These are phyloP conservation scores for Claviceps capensis DNA, from an alignment of 2,329 filamentous ascomycete genomes.

Conservation along the genomic window DNA sequence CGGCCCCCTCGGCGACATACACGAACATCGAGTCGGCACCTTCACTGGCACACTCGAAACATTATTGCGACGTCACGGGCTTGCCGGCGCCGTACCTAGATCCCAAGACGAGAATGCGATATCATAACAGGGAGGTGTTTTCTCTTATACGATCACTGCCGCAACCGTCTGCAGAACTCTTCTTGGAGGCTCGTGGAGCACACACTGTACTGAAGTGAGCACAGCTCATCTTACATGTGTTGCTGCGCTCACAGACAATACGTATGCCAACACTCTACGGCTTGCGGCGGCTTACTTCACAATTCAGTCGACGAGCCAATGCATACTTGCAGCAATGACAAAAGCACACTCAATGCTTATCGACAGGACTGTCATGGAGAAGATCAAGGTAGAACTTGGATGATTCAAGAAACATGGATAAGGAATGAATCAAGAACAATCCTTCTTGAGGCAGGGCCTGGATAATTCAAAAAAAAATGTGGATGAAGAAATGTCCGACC, in stretches of 20 bases:
- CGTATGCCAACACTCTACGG: not conserved
- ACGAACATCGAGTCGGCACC: conserved; percentile 95
- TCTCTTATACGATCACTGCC: conserved; percentile 65
- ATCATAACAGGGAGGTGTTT: conserved; percentile 90
- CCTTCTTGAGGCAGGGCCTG: too few relatives aligned
- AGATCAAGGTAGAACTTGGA: not conserved
- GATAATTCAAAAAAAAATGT: not conserved
- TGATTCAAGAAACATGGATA: too few relatives aligned
- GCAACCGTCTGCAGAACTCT: conserved; percentile 74
- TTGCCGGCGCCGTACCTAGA: conserved; percentile 85
- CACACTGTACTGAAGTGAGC: conserved; percentile 81
- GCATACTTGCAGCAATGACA: not conserved
- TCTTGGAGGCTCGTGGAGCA: conserved; percentile 77
- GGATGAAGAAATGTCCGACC: conserved; percentile 49
- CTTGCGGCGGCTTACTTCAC: too few relatives aligned
- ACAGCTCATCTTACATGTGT: not conserved
- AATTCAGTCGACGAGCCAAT: too few relatives aligned
- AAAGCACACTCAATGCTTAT: not conserved
- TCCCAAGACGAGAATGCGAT: conserved; percentile 85
- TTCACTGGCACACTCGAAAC: conserved; percentile 68
- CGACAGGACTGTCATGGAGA: not conserved
- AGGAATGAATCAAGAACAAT: too few relatives aligned
- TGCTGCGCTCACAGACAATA: not conserved
- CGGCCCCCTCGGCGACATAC: conserved; percentile 68
- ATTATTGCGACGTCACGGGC: conserved; percentile 93